Conservation (phyloP, 176 grass and related monocot genomes). For the Oryza glumipatula region DNA sequence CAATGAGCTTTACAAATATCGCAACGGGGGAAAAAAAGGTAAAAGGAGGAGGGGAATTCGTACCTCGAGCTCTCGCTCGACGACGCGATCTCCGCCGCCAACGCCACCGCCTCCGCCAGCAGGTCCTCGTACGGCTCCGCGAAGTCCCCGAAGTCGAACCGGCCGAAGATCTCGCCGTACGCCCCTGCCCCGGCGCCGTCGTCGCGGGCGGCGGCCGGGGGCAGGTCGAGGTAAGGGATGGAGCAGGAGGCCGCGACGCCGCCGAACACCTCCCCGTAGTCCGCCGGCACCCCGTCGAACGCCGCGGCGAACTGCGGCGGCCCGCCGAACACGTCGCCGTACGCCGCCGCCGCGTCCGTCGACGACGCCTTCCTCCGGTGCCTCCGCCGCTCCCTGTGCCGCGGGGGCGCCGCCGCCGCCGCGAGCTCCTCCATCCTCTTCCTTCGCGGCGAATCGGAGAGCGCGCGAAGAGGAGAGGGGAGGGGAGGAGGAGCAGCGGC, state of each 20-base stretch:
- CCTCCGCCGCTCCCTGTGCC: conserved; percentile 42
- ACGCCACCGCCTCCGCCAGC: conserved; percentile 41
- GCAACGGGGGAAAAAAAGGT: not conserved
- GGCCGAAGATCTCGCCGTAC: conserved; percentile 85
- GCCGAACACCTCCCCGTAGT: conserved; percentile 84
- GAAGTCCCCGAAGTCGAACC: conserved; percentile 66
- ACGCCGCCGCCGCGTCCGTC: conserved; percentile 40
- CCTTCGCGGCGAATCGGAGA: conserved; percentile 2
- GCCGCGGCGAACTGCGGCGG: conserved; percentile 54
- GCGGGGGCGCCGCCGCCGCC: conserved; percentile 9
- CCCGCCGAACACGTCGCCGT: conserved; percentile 77
- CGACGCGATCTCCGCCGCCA: conserved; percentile 58
- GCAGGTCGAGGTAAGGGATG: conserved; percentile 91
- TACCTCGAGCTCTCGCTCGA: conserved; percentile 59
- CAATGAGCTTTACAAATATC: not conserved
- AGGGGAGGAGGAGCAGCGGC: not conserved
- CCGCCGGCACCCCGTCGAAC: conserved; percentile 44
- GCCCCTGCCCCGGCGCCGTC: conserved; percentile 34
- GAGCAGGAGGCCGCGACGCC: conserved; percentile 73
- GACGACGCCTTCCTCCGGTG: conserved; percentile 52
- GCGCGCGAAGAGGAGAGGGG: not conserved
- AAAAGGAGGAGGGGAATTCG: not conserved
- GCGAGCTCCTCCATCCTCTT: conserved; percentile 59
- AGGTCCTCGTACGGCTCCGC: conserved; percentile 74
- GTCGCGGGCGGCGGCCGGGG: conserved; percentile 27